phyloP scores from a whole-genome alignment of 2,329 filamentous ascomycete species.

The Endoconidiophora polonica region DNA sequence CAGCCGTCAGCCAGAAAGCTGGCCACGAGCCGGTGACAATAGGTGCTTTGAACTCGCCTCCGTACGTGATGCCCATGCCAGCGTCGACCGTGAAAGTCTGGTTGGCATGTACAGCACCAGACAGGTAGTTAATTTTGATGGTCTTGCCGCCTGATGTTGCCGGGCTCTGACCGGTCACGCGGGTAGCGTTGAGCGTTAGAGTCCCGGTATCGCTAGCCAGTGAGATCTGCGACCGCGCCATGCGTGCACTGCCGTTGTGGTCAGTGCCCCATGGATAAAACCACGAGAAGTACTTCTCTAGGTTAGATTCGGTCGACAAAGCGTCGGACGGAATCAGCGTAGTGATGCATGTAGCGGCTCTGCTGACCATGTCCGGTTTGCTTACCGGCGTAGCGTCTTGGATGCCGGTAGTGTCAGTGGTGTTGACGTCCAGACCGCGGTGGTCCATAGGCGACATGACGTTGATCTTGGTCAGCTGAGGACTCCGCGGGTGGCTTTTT shows the following conservation, averaged over 20 bases:
- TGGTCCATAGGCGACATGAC: too few species aligned
- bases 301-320: conserved; percentile 14
- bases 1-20: conserved; percentile 40
- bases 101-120: conserved; percentile 27
- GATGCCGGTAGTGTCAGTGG: too few species aligned
- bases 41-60: conserved; percentile 25
- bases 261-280: conserved; percentile 38
- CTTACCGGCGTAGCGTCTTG: too few species aligned
- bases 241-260: conserved; percentile 40
- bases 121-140: conserved; percentile 35
- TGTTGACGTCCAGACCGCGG: too few species aligned
- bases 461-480: too few species aligned
- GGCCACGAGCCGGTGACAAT: conserved; percentile 35
- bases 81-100: conserved; percentile 24
- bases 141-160: conserved; percentile 23
- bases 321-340: conserved; percentile 14
- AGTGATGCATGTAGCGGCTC: conserved; percentile 22
- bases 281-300: conserved; percentile 31
- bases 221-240: conserved; percentile 29
- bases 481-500: too few species aligned
- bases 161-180: conserved; percentile 24
- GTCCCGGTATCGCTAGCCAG: conserved; percentile 26
- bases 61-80: conserved; percentile 26
- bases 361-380: too few species aligned
- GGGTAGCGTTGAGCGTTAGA: conserved; percentile 26